Evolutionary conservation across 2,329 filamentous ascomycete species (phyloP), one percentile per base, ranked within the genome.

Genomic region (Trichoderma hamatum): DNA sequence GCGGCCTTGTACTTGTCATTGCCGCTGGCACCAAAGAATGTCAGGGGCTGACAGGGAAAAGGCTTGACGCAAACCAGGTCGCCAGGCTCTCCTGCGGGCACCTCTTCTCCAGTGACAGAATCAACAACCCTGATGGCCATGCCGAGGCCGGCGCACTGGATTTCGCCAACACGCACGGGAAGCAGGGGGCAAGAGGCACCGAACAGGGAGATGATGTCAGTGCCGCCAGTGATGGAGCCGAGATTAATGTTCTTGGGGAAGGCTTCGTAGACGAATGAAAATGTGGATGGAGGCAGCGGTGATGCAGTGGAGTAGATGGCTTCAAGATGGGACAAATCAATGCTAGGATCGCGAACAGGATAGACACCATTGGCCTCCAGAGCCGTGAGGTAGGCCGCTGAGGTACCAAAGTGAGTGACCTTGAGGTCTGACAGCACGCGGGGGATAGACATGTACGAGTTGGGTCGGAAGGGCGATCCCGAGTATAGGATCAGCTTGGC

Each of bases 271-370:
- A 97, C 89, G 76, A 96, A 98, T 69, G 88, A 85, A 80, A 97
- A 98, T 1, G 96, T 98, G 1, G 93, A 97, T 0, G 96, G 95
- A 0, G 95, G 94, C 1, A 99, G 84, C 3, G 95, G 94, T 1
- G 94, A 96, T 36, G 94, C 96, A 1, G 95, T 98, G 24, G 93
- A 97, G 83, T 97, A 98, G 70, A 99, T 93, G 4, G 94, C 93
- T 77, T 91, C 87, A 16, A 99, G 84, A 1, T 84, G 83, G 0
- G 85, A 84, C 28, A 95, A 85, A 70, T 89, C 84, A 14, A 89
- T 80, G 32, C 81, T 80, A 0, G 82, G 75, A 68, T 89, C 85
- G 26, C 82, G 78, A 56, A 83, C 78, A 1, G 92, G 92, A 32
- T 77, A 78, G 54, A 93, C 79, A 24, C 83, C 82, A 72, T 92